These are phyloP conservation scores for Epipyxis sp. DNA, from an alignment of 108 stramenopile genomes.

Conservation along the genomic window DNA sequence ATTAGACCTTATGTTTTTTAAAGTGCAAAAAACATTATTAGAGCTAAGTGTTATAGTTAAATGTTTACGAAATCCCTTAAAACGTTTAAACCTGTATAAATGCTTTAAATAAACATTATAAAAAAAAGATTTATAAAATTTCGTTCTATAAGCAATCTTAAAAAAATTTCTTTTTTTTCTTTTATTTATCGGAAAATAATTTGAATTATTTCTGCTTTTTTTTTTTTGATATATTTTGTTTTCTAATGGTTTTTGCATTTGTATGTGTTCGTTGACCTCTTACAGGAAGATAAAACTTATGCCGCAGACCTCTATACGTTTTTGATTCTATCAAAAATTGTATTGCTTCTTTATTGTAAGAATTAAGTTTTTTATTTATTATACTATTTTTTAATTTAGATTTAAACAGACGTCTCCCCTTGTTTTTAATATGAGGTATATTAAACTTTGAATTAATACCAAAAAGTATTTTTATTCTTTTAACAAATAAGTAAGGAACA, in stretches of 20 bases:
- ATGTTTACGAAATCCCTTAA: too few relatives aligned
- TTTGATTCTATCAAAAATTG: conserved; percentile 26
- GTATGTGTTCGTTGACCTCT: conserved; percentile 34
- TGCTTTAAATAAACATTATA: too few relatives aligned
- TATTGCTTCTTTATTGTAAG: conserved; percentile 7
- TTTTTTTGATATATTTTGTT: too few relatives aligned
- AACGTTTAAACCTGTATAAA: too few relatives aligned
- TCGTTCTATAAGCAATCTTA: conserved; percentile 10
- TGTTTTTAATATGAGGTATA: too few relatives aligned
- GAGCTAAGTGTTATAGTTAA: too few relatives aligned
- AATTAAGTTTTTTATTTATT: conserved; percentile 17
- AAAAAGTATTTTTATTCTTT: too few relatives aligned
- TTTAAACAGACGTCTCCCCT: too few relatives aligned
- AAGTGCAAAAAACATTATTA: too few relatives aligned
- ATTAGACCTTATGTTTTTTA: too few relatives aligned
- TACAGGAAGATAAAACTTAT: conserved; percentile 6
- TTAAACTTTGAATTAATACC: too few relatives aligned
- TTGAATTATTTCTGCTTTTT: not conserved
- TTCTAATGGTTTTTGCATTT: conserved; percentile 22
- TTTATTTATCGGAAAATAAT: conserved; percentile 1
- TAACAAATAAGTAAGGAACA: too few relatives aligned
- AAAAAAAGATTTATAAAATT: conserved; percentile 31
- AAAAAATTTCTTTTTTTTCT: conserved; percentile 4
- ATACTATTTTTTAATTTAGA: conserved; percentile 15
- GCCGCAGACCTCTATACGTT: conserved; percentile 37